A percentile compares a stretch with the other conserved stretches of the same genome.
Evolutionary conservation across 2,329 filamentous ascomycete genomes (phyloP).

Genomic region (Lomentospora prolificans): DNA sequence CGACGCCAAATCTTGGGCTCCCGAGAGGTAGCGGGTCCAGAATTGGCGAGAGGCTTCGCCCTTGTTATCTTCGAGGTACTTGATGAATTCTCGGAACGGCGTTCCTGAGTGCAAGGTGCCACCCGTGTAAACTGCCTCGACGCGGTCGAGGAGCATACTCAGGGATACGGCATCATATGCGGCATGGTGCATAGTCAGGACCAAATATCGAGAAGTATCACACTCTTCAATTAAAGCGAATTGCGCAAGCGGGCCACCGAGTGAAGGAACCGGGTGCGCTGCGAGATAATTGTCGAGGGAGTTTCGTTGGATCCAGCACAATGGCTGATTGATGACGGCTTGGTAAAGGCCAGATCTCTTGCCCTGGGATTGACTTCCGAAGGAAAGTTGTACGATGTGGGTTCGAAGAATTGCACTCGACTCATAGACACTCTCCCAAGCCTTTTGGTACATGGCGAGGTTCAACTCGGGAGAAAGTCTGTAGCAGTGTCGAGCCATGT

Average conservation of each 20-base stretch:
- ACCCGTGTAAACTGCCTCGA: slow-evolving; percentile 34
- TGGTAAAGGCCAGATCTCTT: slow-evolving; percentile 29
- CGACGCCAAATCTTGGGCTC: slow-evolving; percentile 17
- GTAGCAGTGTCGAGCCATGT: slow-evolving; percentile 22
- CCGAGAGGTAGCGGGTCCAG: slow-evolving; percentile 35
- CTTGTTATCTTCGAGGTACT: slow-evolving; percentile 32
- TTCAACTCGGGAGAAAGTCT: slow-evolving; percentile 14
- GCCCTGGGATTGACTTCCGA: slow-evolving; percentile 12
- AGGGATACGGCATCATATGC: slow-evolving; percentile 49
- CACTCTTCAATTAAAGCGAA: slow-evolving; percentile 14
- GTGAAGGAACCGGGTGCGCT: slow-evolving; percentile 26
- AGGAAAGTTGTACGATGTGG: slow-evolving; percentile 34
- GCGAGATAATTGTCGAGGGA: slow-evolving; percentile 30
- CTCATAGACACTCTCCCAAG: slow-evolving; percentile 23
- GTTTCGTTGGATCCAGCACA: slow-evolving; percentile 22
- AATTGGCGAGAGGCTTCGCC: slow-evolving; percentile 29
- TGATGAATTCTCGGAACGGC: slow-evolving; percentile 38
- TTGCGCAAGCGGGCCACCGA: slow-evolving; percentile 32
- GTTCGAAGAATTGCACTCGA: slow-evolving; percentile 35
- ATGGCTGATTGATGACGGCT: slow-evolving; percentile 32
- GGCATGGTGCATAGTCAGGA: slow-evolving; percentile 46
- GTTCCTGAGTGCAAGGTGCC: slow-evolving; percentile 12
- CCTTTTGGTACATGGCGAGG: slow-evolving; percentile 16
- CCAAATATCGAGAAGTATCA: slow-evolving; percentile 27
- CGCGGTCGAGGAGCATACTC: slow-evolving; percentile 36